phyloP scores from a whole-genome alignment of 805 yeast genomes.

The Tetrapisispora taiwanensis region DNA sequence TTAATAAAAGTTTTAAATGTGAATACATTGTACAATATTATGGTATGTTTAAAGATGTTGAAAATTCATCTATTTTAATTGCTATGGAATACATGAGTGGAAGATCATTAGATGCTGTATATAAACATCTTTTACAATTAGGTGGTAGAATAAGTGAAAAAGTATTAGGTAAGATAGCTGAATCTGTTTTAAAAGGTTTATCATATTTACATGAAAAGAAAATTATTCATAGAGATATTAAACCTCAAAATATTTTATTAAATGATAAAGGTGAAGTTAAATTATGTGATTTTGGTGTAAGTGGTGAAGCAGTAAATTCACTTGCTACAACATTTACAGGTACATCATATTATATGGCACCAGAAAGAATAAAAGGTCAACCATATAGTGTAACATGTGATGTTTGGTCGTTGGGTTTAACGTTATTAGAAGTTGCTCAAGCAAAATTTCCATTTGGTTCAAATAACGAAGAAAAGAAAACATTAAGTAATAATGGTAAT shows the following conservation, averaged over 20 bases:
- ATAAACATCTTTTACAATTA: constrained; percentile 57
- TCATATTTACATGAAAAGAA: constrained; percentile 79
- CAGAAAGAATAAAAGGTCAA: constrained; percentile 91
- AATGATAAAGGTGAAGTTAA: constrained; percentile 74
- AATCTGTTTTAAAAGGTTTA: constrained; percentile 72
- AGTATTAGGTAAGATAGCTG: constrained; percentile 84
- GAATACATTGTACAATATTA: constrained; percentile 84
- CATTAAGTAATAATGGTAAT: constrained; percentile 24
- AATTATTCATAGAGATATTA: constrained; percentile 91
- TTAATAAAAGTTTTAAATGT: constrained; percentile 71
- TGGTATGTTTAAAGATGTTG: constrained; percentile 79
- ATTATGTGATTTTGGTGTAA: constrained; percentile 93
- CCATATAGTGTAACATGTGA: constrained; percentile 93
- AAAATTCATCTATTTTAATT: constrained; percentile 72
- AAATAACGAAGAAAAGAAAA: constrained; percentile 24
- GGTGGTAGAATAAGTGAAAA: constrained; percentile 89
- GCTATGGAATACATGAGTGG: constrained; percentile 99
- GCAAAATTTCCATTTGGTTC: constrained; percentile 77
- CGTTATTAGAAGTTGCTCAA: constrained; percentile 84
- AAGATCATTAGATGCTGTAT: constrained; percentile 80
- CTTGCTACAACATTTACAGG: constrained; percentile 95
- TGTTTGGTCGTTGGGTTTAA: constrained; percentile 92
- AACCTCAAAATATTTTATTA: constrained; percentile 84
- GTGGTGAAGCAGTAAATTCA: constrained; percentile 93
- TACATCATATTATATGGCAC: constrained; percentile 97